Conservation (phyloP, 1,284 basidiomycete species). For the Trichosporon faecale region DNA sequence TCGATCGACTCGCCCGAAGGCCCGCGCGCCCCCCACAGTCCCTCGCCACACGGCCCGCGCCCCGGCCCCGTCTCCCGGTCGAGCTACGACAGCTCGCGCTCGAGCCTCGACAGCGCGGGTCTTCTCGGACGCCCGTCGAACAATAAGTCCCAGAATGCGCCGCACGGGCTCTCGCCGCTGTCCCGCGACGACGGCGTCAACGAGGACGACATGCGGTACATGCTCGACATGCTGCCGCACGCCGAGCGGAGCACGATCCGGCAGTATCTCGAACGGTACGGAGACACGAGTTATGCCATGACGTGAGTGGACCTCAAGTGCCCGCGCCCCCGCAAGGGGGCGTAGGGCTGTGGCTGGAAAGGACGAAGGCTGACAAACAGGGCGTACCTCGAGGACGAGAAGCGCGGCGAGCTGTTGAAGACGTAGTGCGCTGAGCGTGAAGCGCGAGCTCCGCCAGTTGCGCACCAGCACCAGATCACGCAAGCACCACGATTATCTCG, state of each 20-base stretch:
- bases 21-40: conserved; percentile 5
- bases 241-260: conserved; percentile 67
- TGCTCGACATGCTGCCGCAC: conserved; percentile 70
- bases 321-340: too few relatives aligned
- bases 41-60: conserved; percentile 16
- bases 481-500: too few relatives aligned
- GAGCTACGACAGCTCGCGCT: conserved; percentile 16
- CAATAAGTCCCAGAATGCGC: not conserved
- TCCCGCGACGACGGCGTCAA: conserved; percentile 7
- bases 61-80: not conserved
- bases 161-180: conserved; percentile 18
- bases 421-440: not conserved
- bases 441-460: too few relatives aligned
- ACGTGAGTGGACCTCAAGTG: conserved; percentile 45
- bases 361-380: conserved; percentile 40
- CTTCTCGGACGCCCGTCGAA: conserved; percentile 1
- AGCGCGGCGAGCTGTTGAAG: conserved; percentile 61
- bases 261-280: conserved; percentile 65
- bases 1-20: conserved; percentile 12
- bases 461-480: too few relatives aligned
- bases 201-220: conserved; percentile 59
- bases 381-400: conserved; percentile 81
- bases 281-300: conserved; percentile 76
- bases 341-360: not conserved
- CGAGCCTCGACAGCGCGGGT: conserved; percentile 15